Base-by-base conservation (phyloP, 2,329 filamentous ascomycete genomes). In the Cercospora sp. region DNA sequence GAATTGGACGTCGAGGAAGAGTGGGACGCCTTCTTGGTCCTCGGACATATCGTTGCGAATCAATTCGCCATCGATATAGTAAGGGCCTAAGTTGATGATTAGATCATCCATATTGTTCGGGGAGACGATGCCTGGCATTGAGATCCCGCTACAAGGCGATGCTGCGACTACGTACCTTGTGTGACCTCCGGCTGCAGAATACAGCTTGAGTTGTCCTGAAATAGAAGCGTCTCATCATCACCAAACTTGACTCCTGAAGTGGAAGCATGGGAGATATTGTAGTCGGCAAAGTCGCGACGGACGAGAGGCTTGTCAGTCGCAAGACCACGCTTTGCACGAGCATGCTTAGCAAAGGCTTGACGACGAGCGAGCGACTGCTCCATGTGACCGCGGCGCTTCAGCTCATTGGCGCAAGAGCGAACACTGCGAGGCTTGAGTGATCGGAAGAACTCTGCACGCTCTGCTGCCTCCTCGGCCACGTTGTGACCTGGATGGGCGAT, bases 1-100 rank as follows among this genome's bases (percentile, higher is more conserved):
- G 69, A 82, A 76, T 68, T 84, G 81, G 59, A 82, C 75, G 64
- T 84, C 82, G 16, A 84, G 73, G 64, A 79, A 76, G 20, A 83
- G 67, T 3, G 78, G 74, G 3, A 84, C 75, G 58, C 82, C 82
- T 0, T 73, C 74, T 66, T 84, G 77, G 3, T 75, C 77, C 48
- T 85, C 83, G 6, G 74, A 75, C 60, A 84, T 74, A 62, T 84
- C 77, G 63, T 75, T 71, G 60, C 82, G 80, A 60, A 83, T 76
- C 23, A 76, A 75, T 62, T 78, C 76, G 68, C 36, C 69, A 45
- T 69, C 68, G 65, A 72, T 66, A 55, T 70, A 72, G 66, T 71
- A 71, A n/a, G 69, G 66, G 71, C 18, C 76, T 58, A 16, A n/a
- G 1, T 12, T 4, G 28, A 6, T 23, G 12, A 23, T 53, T 26